Conservation (phyloP, 2,329 filamentous ascomycete genomes). For the Cladosporium oxysporum region DNA sequence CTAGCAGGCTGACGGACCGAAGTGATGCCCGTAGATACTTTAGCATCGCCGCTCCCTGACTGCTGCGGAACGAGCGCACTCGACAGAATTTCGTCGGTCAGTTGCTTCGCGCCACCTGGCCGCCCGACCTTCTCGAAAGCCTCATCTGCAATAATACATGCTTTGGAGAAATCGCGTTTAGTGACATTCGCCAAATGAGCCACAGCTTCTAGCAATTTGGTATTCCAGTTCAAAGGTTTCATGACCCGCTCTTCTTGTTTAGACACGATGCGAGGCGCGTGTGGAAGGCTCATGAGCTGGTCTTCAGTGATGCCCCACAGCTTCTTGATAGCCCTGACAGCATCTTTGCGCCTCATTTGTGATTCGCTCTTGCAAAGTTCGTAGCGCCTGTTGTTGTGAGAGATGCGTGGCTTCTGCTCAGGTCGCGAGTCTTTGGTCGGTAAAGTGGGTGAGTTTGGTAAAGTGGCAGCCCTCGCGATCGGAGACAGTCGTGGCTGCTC, state of each 20-base stretch:
- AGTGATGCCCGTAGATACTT: background rate
- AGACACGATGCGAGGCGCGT: background rate
- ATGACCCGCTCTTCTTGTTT: background rate
- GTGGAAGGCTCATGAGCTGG: background rate
- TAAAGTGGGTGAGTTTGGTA: background rate
- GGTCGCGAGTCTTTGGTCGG: background rate
- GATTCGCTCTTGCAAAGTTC: background rate
- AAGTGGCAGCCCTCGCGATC: background rate
- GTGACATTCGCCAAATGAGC: background rate
- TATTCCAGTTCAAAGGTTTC: constrained; percentile 2
- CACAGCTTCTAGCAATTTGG: background rate
- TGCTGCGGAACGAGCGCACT: background rate
- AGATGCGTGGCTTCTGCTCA: background rate
- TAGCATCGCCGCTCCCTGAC: background rate
- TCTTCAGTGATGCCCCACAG: background rate
- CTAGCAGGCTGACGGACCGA: background rate
- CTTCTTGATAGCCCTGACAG: background rate
- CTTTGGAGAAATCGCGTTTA: background rate
- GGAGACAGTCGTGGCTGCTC: background rate
- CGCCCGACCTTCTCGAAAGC: background rate
- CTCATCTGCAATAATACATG: background rate
- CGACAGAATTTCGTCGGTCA: background rate
- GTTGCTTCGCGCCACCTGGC: background rate
- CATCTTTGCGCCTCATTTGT: background rate
- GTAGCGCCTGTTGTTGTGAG: constrained; percentile 2